These are phyloP conservation scores for Malus hybrid DNA, from an alignment of 331 rosid genomes.

Conservation along the genomic window DNA sequence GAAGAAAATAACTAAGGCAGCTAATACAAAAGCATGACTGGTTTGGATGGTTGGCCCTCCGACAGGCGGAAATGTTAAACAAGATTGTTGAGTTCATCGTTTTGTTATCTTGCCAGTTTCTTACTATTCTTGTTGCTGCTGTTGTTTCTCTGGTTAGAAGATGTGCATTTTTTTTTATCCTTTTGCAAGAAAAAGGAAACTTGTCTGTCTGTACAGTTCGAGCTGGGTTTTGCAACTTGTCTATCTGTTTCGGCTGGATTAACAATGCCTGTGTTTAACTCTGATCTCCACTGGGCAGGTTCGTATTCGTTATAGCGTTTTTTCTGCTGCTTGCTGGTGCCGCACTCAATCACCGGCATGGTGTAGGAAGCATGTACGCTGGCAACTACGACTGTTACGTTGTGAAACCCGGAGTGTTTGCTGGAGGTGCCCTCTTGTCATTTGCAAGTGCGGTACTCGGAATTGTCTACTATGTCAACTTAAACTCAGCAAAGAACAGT, in stretches of 20 bases:
- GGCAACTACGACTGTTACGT: slow-evolving; percentile 68
- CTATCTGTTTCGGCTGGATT: background rate
- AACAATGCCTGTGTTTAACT: background rate
- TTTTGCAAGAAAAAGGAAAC: too few relatives aligned
- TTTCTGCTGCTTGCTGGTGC: slow-evolving; percentile 77
- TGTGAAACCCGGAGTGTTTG: slow-evolving; percentile 79
- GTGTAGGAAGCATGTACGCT: slow-evolving; percentile 40
- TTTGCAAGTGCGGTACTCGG: slow-evolving; percentile 59
- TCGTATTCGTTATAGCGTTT: slow-evolving; percentile 62
- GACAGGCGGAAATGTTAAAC: background rate
- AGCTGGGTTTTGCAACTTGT: background rate
- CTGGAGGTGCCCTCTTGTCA: slow-evolving; percentile 49
- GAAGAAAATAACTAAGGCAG: too few relatives aligned
- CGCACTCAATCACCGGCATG: slow-evolving; percentile 56
- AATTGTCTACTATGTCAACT: slow-evolving; percentile 39
- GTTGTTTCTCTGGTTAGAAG: too few relatives aligned
- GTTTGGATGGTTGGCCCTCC: background rate
- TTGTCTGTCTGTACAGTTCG: too few relatives aligned
- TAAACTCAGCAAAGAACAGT: slow-evolving; percentile 33
- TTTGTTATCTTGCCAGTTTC: background rate
- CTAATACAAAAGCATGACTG: background rate
- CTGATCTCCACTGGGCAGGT: slow-evolving; percentile 35
- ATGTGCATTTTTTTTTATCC: too few relatives aligned
- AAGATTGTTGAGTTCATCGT: too few relatives aligned
- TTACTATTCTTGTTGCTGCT: background rate